phyloP scores from a whole-genome alignment of 164 flowering plant species.

The Vitis vinifera region DNA sequence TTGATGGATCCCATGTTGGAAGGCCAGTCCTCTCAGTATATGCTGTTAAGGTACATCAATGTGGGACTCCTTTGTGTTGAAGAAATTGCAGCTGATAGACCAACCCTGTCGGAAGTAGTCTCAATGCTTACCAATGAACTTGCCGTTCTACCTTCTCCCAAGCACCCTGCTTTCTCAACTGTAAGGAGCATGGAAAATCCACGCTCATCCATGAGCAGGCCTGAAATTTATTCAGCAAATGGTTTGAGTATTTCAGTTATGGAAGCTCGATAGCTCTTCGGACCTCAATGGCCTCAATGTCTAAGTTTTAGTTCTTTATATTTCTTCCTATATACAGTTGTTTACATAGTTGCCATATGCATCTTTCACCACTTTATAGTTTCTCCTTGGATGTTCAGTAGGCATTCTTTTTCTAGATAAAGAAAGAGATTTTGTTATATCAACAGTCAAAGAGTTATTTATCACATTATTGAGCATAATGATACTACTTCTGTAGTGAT shows the following conservation, averaged over 20 bases:
- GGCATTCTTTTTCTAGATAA: no score
- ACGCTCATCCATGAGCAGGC: neutral
- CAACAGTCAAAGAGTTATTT: no score
- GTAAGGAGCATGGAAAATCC: slow-evolving; percentile 2
- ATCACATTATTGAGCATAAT: no score
- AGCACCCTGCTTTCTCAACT: slow-evolving; percentile 11
- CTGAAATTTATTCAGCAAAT: slow-evolving; percentile 3
- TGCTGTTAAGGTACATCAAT: slow-evolving; percentile 12
- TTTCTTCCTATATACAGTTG: no score
- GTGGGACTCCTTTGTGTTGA: slow-evolving; percentile 25
- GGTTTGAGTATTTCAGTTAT: neutral
- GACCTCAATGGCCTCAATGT: no score
- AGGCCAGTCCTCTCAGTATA: neutral
- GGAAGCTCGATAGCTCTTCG: slow-evolving; percentile 3
- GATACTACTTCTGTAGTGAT: no score
- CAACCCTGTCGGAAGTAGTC: slow-evolving; percentile 17
- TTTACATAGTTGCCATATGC: no score
- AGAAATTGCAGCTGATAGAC: slow-evolving; percentile 22
- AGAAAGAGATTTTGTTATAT: no score
- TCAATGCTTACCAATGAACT: slow-evolving; percentile 17
- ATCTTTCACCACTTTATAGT: no score
- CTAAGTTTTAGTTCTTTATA: no score
- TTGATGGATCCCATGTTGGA: slow-evolving; percentile 15
- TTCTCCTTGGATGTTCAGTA: no score
- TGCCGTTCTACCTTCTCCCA: slow-evolving; percentile 10